Evolutionary conservation across 345 rosid genomes (phyloP).

Genomic region (Geranium brycei): DNA sequence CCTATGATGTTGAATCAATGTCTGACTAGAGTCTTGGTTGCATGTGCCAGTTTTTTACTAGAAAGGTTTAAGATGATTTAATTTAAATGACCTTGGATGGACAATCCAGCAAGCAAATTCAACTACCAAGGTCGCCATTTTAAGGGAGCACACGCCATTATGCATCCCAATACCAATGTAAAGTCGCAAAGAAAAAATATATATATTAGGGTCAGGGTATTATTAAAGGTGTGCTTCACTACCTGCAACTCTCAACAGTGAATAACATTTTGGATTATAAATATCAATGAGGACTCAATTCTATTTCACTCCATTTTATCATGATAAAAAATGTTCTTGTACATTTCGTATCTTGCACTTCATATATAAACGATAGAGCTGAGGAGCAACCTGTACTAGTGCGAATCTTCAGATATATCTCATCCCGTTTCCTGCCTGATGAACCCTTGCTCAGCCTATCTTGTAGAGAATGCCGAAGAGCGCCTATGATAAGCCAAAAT

Average conservation of each 20-base stretch:
- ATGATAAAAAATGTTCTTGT: background rate
- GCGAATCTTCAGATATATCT: constrained; percentile 74
- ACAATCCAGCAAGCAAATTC: background rate
- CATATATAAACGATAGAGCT: background rate
- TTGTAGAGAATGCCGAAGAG: constrained; percentile 81
- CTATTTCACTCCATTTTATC: background rate
- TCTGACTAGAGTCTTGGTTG: background rate
- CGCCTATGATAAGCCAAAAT: constrained; percentile 35
- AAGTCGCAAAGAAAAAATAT: too few relatives aligned
- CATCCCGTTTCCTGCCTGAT: constrained; percentile 76
- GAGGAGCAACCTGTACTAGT: constrained; percentile 62
- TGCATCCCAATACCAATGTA: too few relatives aligned
- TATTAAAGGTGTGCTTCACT: background rate
- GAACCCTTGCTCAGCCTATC: constrained; percentile 84
- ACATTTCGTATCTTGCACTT: background rate
- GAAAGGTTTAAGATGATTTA: background rate
- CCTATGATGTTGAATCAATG: background rate
- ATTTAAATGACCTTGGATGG: background rate
- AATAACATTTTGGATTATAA: background rate
- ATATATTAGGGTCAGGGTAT: too few relatives aligned
- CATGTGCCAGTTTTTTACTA: background rate
- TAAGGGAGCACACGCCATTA: too few relatives aligned
- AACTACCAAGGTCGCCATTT: too few relatives aligned
- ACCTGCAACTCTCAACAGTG: background rate
- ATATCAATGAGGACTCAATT: background rate